Evolutionary conservation across 176 grass and related monocot genomes (phyloP), one percentile per base, ranked within the genome.

Genomic region (Juncus inflexus): DNA sequence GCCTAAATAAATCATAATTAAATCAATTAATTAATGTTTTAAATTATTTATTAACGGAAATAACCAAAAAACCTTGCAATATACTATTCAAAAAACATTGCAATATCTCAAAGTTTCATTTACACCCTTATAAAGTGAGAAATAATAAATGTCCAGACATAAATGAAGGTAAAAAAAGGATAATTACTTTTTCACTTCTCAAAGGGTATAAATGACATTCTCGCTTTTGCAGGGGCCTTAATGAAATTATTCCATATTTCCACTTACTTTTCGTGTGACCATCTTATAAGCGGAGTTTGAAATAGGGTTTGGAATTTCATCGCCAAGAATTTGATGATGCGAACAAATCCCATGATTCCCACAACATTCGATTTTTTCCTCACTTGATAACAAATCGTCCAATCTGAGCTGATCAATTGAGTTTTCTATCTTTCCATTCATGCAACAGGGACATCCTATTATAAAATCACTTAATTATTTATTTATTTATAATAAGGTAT

Each of bases 261-360:
- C 43, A 5, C 63, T 64, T 82, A 91, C 92, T 84, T 91, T 96
- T 91, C 84, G 87, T 67, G 79, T 80, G 76, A 83, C 61, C 78
- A 81, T 83, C 41, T 61, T 96, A 62, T 41, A 67, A 77, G 78
- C 54, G 5, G 64, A 47, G 7, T 77, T 86, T 58, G 9, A 64
- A 60, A 72, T 81, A 50, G 84, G 69, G 62, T 54, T 66, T 69
- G 84, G 69, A 61, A 64, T 68, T 74, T 91, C 79, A 9, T 96
- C 87, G 36, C 74, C 79, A 60, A 91, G 87, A 74, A 96, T 76
- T 71, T 91, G 84, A 79, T 78, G 87, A 79, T 78, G 87, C 42
- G 92, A 96, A 76, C 92, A 91, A 67, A 96, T 96, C 15, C 87
- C 87, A 91, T 86, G 84, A 74, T 79, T 90, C 56, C 92, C 84